phyloP scores from a whole-genome alignment of 2,329 filamentous ascomycete genomes.

The Talaromyces sp. region DNA sequence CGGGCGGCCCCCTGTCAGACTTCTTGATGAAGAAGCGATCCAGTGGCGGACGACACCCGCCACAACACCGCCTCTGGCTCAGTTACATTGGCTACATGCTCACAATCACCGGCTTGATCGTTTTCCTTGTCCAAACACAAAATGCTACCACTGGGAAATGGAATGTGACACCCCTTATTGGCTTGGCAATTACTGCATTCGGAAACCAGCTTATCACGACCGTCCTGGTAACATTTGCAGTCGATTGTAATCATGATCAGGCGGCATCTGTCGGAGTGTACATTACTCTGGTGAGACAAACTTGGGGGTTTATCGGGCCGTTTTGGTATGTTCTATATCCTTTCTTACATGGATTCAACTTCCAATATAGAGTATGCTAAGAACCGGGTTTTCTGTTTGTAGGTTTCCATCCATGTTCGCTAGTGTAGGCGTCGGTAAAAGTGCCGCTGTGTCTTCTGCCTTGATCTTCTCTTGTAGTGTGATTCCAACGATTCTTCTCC shows the following conservation, averaged over 20 bases:
- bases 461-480: not conserved
- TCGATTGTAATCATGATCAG: not conserved
- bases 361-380: not conserved
- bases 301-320: not conserved
- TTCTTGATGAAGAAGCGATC: constrained; percentile 38
- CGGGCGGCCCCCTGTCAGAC: constrained; percentile 55
- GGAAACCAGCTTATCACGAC: not conserved
- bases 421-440: not conserved
- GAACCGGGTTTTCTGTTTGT: not conserved
- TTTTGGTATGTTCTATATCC: not conserved
- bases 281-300: not conserved
- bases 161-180: constrained; percentile 56
- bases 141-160: constrained; percentile 45
- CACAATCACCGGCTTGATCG: constrained; percentile 51
- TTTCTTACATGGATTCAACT: not conserved
- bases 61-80: not conserved
- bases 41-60: not conserved
- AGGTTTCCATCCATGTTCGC: not conserved
- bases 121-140: constrained; percentile 55
- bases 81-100: not conserved
- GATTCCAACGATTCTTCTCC: not conserved
- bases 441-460: not conserved
- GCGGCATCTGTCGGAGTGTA: not conserved
- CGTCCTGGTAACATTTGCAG: not conserved
- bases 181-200: constrained; percentile 43